These are phyloP conservation scores for Colletotrichum cereale DNA, from an alignment of 2,329 filamentous ascomycete species.

Conservation along the genomic window DNA sequence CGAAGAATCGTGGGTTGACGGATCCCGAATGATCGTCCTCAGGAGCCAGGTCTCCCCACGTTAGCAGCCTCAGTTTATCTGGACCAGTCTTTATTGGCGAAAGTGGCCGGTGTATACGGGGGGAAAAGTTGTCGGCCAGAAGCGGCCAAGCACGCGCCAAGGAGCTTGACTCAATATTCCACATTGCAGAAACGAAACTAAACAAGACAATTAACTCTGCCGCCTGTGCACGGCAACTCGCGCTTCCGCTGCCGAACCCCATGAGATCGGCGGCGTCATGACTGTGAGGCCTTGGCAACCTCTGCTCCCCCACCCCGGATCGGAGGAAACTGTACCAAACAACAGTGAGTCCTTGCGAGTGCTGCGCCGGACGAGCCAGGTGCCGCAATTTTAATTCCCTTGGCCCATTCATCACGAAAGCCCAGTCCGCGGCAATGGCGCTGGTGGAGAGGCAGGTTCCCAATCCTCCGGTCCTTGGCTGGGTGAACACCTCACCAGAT, in stretches of 20 bases:
- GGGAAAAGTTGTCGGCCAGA: neutral
- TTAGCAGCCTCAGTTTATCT: neutral
- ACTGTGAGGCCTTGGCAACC: neutral
- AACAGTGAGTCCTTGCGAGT: neutral
- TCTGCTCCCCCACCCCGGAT: neutral
- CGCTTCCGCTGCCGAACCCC: slow-evolving; percentile 23
- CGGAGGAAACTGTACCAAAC: slow-evolving; percentile 2
- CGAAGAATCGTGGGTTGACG: neutral
- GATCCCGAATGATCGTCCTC: neutral
- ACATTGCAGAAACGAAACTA: slow-evolving; percentile 9
- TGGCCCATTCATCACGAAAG: slow-evolving; percentile 32
- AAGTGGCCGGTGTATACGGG: neutral
- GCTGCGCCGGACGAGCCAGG: slow-evolving; percentile 6
- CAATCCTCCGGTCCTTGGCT: slow-evolving; percentile 21
- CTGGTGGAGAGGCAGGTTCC: neutral
- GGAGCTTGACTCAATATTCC: slow-evolving; percentile 16
- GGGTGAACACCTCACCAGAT: slow-evolving; percentile 16
- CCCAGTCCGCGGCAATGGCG: slow-evolving; percentile 2
- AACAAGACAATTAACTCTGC: slow-evolving; percentile 7
- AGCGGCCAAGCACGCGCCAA: slow-evolving; percentile 19
- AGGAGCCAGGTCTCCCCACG: neutral
- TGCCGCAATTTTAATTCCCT: slow-evolving; percentile 14
- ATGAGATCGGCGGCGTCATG: slow-evolving; percentile 25
- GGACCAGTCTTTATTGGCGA: neutral
- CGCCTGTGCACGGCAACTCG: slow-evolving; percentile 5